Evolutionary conservation across 441 rosid genomes (phyloP).

Genomic region (Arabidopsis lyrata): DNA sequence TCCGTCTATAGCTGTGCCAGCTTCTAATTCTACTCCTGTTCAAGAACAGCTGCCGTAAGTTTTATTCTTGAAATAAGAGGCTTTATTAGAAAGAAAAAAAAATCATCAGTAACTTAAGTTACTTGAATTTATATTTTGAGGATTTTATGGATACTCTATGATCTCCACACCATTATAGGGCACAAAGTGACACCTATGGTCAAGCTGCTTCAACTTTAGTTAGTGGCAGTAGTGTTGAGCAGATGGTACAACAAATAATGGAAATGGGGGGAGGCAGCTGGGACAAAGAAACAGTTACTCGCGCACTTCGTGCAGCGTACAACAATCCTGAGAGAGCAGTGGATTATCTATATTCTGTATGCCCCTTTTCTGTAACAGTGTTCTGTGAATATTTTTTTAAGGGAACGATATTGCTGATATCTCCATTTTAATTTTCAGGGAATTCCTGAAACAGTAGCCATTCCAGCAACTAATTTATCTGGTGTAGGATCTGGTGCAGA

Average conservation of each 20-base stretch:
- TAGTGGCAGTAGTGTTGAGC: slow-evolving; percentile 74
- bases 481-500: slow-evolving; percentile 58
- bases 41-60: slow-evolving; percentile 62
- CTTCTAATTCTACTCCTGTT: slow-evolving; percentile 28
- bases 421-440: slow-evolving; percentile 63
- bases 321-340: slow-evolving; percentile 98
- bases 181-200: slow-evolving; percentile 60
- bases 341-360: slow-evolving; percentile 91
- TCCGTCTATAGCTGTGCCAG: slow-evolving; percentile 32
- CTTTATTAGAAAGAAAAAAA: not conserved
- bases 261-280: slow-evolving; percentile 96
- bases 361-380: slow-evolving; percentile 29
- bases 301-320: slow-evolving; percentile 94
- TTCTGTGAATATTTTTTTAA: slow-evolving; percentile 27
- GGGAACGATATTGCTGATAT: slow-evolving; percentile 3
- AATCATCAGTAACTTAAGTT: not conserved
- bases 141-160: not conserved
- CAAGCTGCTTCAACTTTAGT: slow-evolving; percentile 90
- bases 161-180: slow-evolving; percentile 44
- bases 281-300: slow-evolving; percentile 90
- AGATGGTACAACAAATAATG: slow-evolving; percentile 81
- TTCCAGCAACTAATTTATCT: slow-evolving; percentile 65
- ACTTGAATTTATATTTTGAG: slow-evolving; percentile 1
- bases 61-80: slow-evolving; percentile 11
- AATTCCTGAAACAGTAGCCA: slow-evolving; percentile 78